Evolutionary conservation across 2,329 filamentous ascomycete genomes (phyloP).

Genomic region (Aspergillus jensenii): DNA sequence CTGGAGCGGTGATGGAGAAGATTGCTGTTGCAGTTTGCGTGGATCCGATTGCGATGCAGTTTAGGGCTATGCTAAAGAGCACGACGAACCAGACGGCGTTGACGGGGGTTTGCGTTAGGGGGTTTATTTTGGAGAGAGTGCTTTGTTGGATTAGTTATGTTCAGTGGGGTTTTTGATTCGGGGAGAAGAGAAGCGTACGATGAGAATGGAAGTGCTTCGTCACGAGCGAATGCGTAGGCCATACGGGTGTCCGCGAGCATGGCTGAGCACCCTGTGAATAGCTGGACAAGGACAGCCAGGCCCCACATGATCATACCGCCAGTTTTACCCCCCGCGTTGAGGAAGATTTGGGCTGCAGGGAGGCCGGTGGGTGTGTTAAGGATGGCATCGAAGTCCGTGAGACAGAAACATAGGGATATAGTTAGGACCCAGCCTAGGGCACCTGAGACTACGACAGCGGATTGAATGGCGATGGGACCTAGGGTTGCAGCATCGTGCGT

Average conservation of each 20-base stretch:
- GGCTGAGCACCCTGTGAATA: slow-evolving; percentile 64
- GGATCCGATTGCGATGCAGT: slow-evolving; percentile 48
- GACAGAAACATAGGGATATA: slow-evolving; percentile 63
- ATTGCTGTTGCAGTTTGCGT: slow-evolving; percentile 49
- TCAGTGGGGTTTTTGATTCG: neutral
- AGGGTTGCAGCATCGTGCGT: slow-evolving; percentile 62
- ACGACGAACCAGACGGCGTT: slow-evolving; percentile 66
- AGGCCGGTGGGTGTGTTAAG: slow-evolving; percentile 59
- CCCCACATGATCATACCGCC: slow-evolving; percentile 63
- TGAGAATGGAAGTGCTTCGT: slow-evolving; percentile 62
- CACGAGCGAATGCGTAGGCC: slow-evolving; percentile 62
- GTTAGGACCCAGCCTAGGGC: slow-evolving; percentile 62
- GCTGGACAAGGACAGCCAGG: slow-evolving; percentile 63
- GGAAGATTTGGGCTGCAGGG: slow-evolving; percentile 59
- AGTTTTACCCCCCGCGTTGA: slow-evolving; percentile 58
- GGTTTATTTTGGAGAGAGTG: slow-evolving; percentile 55
- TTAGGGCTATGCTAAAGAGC: slow-evolving; percentile 53
- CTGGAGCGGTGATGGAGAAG: slow-evolving; percentile 54
- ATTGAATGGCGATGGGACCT: slow-evolving; percentile 60
- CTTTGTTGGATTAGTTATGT: slow-evolving; percentile 27
- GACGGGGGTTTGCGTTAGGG: slow-evolving; percentile 57
- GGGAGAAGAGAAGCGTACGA: slow-evolving; percentile 36
- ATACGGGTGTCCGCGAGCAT: slow-evolving; percentile 65
- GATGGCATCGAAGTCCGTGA: slow-evolving; percentile 58
- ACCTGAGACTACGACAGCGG: slow-evolving; percentile 61